Base-by-base conservation (phyloP, 345 rosid species). In the Anacardium occidentale region DNA sequence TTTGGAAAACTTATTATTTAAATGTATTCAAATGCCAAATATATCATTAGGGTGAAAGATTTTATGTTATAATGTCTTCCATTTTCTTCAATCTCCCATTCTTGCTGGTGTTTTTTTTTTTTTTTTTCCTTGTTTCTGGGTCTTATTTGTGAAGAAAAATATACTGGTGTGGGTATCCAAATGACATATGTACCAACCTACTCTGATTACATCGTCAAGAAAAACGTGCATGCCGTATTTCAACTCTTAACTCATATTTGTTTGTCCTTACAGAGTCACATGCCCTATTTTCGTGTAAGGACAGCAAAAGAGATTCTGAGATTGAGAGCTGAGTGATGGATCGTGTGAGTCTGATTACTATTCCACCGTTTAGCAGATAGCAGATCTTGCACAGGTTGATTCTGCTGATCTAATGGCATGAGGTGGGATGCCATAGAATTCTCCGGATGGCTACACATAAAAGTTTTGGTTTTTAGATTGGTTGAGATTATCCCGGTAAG, bases 201-300 rank as follows among this genome's bases (percentile, higher is more conserved):
- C 10, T 45, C 51, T 5, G 65, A 0, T 17, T 56, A 18, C 47
- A 45, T 45, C 1, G 1, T 11, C 10, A 17, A 45, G 18, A 53
- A 26, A 52, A 32, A 10, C 37, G 24, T 64, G n/a, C 32, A 12
- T 15, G n/a, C n/a, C 37, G n/a, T 54, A 45, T 68, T 59, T n/a
- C 55, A 17, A 25, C 13, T 12, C 20, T 67, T n/a, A 64, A 22
- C n/a, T 56, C 8, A 7, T 24, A 3, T 32, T 34, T 70, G 7
- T 37, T 74, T 42, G 64, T 72, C 32, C 70, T 74, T 59, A 78
- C 78, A 96, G 99, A 94, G 86, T 60, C 85, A 91, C 76, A 96
- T 96, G 99, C 93, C 93, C 61, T 96, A 93, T 79, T 96, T 96
- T 66, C 85, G 99, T 20, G 34, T 74, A 70, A 87, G 99, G 81